phyloP scores from a whole-genome alignment of 2,329 filamentous ascomycete species.

The Sarocladium kiliense region DNA sequence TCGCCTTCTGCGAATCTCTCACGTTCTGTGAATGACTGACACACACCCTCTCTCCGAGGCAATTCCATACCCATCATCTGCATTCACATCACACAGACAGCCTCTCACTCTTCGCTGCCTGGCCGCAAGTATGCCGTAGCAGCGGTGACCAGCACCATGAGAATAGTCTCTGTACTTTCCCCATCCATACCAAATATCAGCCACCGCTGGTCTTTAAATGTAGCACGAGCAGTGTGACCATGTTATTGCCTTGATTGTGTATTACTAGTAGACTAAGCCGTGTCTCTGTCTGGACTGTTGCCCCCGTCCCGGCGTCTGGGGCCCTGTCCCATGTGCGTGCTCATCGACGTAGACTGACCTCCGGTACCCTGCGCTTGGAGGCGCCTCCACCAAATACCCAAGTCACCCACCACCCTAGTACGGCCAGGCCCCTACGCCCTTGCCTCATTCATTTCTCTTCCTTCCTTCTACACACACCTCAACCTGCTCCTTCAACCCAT shows the following conservation, averaged over 20 bases:
- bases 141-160: too few relatives aligned
- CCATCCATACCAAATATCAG: too few relatives aligned
- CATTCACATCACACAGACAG: background rate
- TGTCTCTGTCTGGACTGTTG: background rate
- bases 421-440: constrained; percentile 3
- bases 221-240: too few relatives aligned
- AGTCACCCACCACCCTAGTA: constrained; percentile 8
- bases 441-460: constrained; percentile 9
- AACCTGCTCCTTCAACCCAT: constrained; percentile 8
- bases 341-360: constrained; percentile 6
- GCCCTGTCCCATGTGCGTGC: constrained; percentile 6
- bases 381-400: constrained; percentile 7
- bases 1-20: background rate
- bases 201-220: too few relatives aligned
- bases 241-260: background rate
- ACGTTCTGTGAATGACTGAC: background rate
- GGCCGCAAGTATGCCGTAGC: background rate
- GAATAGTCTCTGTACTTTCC: too few relatives aligned
- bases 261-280: background rate
- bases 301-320: constrained; percentile 4
- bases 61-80: background rate
- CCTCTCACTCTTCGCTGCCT: background rate
- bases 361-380: constrained; percentile 8
- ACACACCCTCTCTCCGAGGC: background rate
- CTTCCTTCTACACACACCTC: constrained; percentile 6